Evolutionary conservation across 345 rosid species (phyloP), one percentile per base, ranked within the genome.

Genomic region (Sisymbrium irio): DNA sequence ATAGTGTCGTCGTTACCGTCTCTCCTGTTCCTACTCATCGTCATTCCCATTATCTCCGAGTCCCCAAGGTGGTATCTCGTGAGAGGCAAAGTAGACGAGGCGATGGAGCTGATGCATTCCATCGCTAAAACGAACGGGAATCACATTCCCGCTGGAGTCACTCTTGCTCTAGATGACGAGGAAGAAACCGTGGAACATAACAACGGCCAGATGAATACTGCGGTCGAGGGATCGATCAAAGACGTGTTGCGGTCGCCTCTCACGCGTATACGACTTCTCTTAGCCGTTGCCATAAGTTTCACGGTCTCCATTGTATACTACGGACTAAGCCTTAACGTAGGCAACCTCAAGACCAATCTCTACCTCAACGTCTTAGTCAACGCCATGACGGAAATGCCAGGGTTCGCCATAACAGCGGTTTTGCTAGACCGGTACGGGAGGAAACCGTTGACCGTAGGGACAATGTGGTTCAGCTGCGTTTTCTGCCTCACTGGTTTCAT

Each of bases 21-120:
- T 33, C 57, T 90, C 62, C 72, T 90, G 10, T 93, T 90, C 88
- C 80, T 88, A 2, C 41, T 88, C 65, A 51, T 78, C 7, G 85
- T 88, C 13, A 67, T 93, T 3, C 96, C 97, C 1, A 90, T 90
- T n/a, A 39, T 93, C 76, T 76, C 89, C 0, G 98, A 93, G 78
- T 90, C 98, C 17, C 98, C 97, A 0, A 78, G 98, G 15, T 93
- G 98, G 97, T 93, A 87, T 76, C 90, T 90, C 22, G 90, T 93
- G 28, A 92, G 88, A 3, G 92, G 98, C 27, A 82, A 73, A 79
- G 69, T 81, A 32, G 71, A 82, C 0, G 85, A 89, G 33, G 98
- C 96, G 2, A 89, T 83, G 96, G 81, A 82, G 39, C 19, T 90
- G 12, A 84, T 93, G 97, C 79, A 71, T 3, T 13, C 17, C 12